These are phyloP conservation scores for Cynara cardunculus DNA, from an alignment of 129 eudicot species.

Conservation along the genomic window DNA sequence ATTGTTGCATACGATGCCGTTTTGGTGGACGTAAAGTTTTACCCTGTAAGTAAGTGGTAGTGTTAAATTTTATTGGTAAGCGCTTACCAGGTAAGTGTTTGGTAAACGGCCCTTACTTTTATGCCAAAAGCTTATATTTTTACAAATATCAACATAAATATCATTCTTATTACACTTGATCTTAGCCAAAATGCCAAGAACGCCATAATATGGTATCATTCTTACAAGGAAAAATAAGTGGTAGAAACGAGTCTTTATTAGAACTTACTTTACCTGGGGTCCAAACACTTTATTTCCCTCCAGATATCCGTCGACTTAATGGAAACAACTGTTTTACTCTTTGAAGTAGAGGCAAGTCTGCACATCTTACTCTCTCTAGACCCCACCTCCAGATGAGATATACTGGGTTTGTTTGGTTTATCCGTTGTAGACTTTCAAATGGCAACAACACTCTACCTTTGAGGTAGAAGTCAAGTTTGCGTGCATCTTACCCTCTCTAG, in stretches of 20 bases:
- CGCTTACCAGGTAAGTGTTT: too few species aligned
- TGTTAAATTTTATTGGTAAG: too few species aligned
- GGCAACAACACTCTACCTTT: not conserved
- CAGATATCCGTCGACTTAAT: not conserved
- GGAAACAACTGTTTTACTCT: not conserved
- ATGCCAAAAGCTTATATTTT: too few species aligned
- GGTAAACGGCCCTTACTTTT: too few species aligned
- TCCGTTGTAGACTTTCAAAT: not conserved
- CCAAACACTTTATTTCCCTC: not conserved
- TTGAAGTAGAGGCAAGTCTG: not conserved
- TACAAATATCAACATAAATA: too few species aligned
- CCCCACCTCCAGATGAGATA: not conserved
- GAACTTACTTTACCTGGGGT: not conserved
- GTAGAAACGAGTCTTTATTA: not conserved
- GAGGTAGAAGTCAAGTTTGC: not conserved
- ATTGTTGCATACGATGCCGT: too few species aligned
- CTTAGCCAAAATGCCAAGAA: too few species aligned
- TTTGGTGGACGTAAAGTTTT: too few species aligned
- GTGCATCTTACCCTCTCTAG: too few species aligned
- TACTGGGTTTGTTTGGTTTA: not conserved
- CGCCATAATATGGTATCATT: too few species aligned
- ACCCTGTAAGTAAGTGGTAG: too few species aligned
- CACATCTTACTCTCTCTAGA: not conserved
- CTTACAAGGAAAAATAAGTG: not conserved
- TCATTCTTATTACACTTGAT: too few species aligned